These are phyloP conservation scores for Leptosphaerulina australis DNA, from an alignment of 2,329 filamentous ascomycete species.

Conservation along the genomic window DNA sequence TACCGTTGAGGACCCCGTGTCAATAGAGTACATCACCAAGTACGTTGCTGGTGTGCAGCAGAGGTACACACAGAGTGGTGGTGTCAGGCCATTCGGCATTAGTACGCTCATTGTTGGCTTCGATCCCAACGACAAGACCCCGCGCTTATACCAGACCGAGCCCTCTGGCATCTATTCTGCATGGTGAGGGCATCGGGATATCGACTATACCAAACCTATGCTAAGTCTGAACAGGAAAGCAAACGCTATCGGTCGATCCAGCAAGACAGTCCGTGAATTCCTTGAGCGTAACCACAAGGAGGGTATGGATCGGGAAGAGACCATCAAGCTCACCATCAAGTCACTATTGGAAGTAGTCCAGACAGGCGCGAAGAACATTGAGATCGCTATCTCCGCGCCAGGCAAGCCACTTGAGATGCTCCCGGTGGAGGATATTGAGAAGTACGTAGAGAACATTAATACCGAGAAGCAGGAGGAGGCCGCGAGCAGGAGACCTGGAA, in stretches of 20 bases:
- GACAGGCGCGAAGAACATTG: slow-evolving; percentile 99
- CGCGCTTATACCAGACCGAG: slow-evolving; percentile 95
- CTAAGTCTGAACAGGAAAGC: slow-evolving; percentile 75
- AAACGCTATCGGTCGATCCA: slow-evolving; percentile 96
- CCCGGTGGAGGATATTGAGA: slow-evolving; percentile 93
- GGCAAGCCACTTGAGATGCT: slow-evolving; percentile 92
- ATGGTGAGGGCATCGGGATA: slow-evolving; percentile 68
- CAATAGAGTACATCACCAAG: slow-evolving; percentile 99
- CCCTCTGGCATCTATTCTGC: slow-evolving; percentile 99
- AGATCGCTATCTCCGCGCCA: slow-evolving; percentile 97
- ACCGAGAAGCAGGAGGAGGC: slow-evolving; percentile 99
- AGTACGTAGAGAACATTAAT: slow-evolving; percentile 98
- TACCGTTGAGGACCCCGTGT: slow-evolving; percentile 95
- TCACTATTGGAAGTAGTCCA: slow-evolving; percentile 97
- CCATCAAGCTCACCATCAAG: slow-evolving; percentile 97
- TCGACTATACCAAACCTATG: neutral
- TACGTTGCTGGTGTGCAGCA: slow-evolving; percentile 98
- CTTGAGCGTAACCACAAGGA: slow-evolving; percentile 99
- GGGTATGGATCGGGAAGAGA: slow-evolving; percentile 93
- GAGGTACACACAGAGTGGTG: slow-evolving; percentile 97
- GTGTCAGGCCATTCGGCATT: slow-evolving; percentile 97
- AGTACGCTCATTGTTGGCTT: slow-evolving; percentile 99
- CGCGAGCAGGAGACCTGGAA: slow-evolving; percentile 80
- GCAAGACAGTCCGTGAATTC: slow-evolving; percentile 98
- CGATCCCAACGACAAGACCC: slow-evolving; percentile 86